Evolutionary conservation across 345 rosid species (phyloP).

Genomic region (Pugionium cornutum): DNA sequence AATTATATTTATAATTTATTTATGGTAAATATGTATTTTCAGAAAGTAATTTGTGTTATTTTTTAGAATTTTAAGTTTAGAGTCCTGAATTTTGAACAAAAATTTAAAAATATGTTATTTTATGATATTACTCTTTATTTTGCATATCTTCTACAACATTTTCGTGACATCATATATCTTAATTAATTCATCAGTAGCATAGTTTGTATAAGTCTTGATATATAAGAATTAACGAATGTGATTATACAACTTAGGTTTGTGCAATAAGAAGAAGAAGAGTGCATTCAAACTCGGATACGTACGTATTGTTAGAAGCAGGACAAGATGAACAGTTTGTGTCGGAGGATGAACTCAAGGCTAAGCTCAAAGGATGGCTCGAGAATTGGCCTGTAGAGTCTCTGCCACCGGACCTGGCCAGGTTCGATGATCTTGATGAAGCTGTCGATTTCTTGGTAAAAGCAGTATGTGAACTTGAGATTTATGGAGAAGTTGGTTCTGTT

Average conservation of each 20-base stretch:
- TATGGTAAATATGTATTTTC: too few relatives aligned
- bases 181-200: slow-evolving; percentile 1
- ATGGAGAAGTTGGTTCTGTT: slow-evolving; percentile 75
- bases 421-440: slow-evolving; percentile 61
- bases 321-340: slow-evolving; percentile 76
- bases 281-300: slow-evolving; percentile 60
- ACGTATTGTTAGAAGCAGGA: slow-evolving; percentile 78
- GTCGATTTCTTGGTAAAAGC: slow-evolving; percentile 65
- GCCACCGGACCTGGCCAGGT: slow-evolving; percentile 83
- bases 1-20: too few relatives aligned
- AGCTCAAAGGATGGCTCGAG: slow-evolving; percentile 64
- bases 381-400: slow-evolving; percentile 67
- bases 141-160: neutral
- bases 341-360: slow-evolving; percentile 69
- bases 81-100: too few relatives aligned
- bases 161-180: neutral
- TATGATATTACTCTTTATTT: too few relatives aligned
- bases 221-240: neutral
- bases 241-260: slow-evolving; percentile 34
- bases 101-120: too few relatives aligned
- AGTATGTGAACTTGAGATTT: slow-evolving; percentile 79
- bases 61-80: too few relatives aligned
- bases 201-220: neutral
- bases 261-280: slow-evolving; percentile 63
- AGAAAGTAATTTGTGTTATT: too few relatives aligned